Conservation (phyloP, 495 filamentous ascomycete genomes). For the Hypoxylon fragiforme region DNA sequence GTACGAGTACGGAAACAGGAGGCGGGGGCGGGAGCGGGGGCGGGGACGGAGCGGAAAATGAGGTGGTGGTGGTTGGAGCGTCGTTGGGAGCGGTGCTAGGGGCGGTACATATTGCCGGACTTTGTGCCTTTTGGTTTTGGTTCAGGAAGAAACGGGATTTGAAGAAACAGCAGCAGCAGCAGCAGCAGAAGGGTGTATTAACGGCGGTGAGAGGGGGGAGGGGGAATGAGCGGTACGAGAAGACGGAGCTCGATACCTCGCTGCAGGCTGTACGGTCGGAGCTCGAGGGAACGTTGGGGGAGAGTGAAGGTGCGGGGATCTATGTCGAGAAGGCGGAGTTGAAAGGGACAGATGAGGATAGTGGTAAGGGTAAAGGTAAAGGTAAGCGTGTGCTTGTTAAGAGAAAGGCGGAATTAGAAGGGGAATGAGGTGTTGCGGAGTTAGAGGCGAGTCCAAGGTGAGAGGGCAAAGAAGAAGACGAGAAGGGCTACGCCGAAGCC, state of each 20-base stretch:
- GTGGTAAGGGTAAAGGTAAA: too few species aligned
- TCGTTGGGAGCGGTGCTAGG: neutral
- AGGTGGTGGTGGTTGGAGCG: neutral
- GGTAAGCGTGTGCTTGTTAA: neutral
- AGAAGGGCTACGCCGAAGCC: neutral
- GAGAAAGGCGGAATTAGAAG: neutral
- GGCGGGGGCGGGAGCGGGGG: too few species aligned
- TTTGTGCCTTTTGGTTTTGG: neutral
- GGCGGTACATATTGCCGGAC: neutral
- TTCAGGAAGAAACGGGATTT: neutral
- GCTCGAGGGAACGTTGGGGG: neutral
- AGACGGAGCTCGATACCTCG: neutral
- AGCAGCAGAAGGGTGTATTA: too few species aligned
- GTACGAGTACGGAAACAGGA: neutral
- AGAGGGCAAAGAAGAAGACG: neutral
- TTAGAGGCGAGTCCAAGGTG: neutral
- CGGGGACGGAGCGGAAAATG: neutral
- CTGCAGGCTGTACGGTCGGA: neutral
- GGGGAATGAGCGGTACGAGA: neutral
- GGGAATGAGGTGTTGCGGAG: neutral
- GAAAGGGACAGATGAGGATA: neutral
- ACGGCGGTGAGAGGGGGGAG: too few species aligned
- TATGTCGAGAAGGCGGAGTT: slow-evolving; percentile 2
- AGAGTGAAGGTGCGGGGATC: neutral
- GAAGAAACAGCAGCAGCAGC: too few species aligned